phyloP scores from a whole-genome alignment of 495 filamentous ascomycete genomes.

The Penicillium daleae region DNA sequence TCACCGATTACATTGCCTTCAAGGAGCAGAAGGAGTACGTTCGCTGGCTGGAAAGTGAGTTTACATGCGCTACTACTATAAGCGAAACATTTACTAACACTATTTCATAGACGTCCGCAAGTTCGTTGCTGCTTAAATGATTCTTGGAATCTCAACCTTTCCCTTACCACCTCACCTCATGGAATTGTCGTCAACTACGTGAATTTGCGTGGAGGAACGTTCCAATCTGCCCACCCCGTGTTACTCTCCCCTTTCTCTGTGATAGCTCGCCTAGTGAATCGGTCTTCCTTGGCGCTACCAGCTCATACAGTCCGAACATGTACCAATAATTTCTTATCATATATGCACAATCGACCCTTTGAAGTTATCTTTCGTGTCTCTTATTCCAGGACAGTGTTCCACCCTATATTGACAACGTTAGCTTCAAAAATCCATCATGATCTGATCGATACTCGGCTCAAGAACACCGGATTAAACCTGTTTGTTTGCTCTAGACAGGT shows the following conservation, averaged over 20 bases:
- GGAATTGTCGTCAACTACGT: neutral
- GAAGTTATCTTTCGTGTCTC: neutral
- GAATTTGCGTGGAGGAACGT: neutral
- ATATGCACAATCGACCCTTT: constrained; percentile 17
- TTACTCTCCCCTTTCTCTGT: constrained; percentile 17
- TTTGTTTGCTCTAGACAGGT: too few relatives aligned
- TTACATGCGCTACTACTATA: neutral
- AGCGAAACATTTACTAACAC: constrained; percentile 19
- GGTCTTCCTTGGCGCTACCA: constrained; percentile 1
- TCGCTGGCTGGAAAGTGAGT: constrained; percentile 80
- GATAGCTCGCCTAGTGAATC: constrained; percentile 14
- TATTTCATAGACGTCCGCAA: constrained; percentile 63
- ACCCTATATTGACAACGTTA: too few relatives aligned
- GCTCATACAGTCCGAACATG: constrained; percentile 12
- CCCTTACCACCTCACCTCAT: neutral
- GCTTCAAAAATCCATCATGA: too few relatives aligned
- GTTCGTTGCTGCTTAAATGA: constrained; percentile 69
- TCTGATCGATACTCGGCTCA: too few relatives aligned
- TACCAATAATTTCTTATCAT: constrained; percentile 25
- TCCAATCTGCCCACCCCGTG: neutral
- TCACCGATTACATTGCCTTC: constrained; percentile 94
- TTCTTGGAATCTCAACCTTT: neutral
- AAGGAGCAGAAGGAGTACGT: constrained; percentile 99
- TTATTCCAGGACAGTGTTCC: too few relatives aligned
- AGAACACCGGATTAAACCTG: too few relatives aligned